Percentiles rank a stretch among this genome's conserved stretches.
These are phyloP conservation scores for Xerocomus nothofagi DNA, from an alignment of 1,284 basidiomycete genomes.

Conservation along the genomic window DNA sequence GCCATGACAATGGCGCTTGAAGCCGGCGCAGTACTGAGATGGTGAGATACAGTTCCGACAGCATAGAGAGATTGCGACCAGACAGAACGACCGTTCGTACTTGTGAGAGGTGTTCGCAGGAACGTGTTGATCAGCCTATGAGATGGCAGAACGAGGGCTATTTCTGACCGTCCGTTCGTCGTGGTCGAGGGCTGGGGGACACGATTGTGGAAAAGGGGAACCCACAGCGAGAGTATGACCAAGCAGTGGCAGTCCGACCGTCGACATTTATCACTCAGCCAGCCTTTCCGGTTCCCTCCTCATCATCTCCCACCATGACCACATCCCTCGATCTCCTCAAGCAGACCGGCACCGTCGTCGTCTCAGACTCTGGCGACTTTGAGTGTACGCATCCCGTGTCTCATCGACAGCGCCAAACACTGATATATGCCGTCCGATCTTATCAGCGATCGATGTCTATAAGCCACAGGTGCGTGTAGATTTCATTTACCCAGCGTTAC, in stretches of 20 bases:
- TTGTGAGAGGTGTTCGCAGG: slow-evolving; percentile 22
- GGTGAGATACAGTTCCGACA: background rate
- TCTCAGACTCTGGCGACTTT: slow-evolving; percentile 91
- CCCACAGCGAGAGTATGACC: slow-evolving; percentile 16
- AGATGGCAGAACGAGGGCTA: slow-evolving; percentile 5
- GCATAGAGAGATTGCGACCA: too few relatives aligned
- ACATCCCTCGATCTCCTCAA: slow-evolving; percentile 88
- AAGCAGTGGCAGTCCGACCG: slow-evolving; percentile 19
- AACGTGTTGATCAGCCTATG: background rate
- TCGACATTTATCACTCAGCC: slow-evolving; percentile 15
- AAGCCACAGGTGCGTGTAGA: slow-evolving; percentile 73
- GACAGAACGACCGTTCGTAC: background rate
- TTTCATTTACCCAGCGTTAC: slow-evolving; percentile 9
- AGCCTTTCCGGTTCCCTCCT: background rate
- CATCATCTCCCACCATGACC: slow-evolving; percentile 60
- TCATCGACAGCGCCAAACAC: slow-evolving; percentile 1
- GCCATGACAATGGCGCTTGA: background rate
- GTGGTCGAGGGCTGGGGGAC: slow-evolving; percentile 3
- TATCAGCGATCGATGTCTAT: slow-evolving; percentile 82
- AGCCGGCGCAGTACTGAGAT: background rate
- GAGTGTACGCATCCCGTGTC: slow-evolving; percentile 54
- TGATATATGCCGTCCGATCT: slow-evolving; percentile 16
- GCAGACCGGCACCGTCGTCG: slow-evolving; percentile 89
- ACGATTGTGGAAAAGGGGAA: slow-evolving; percentile 25
- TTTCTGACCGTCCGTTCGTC: slow-evolving; percentile 21